Evolutionary conservation across 2,329 filamentous ascomycete species (phyloP).

Genomic region (Tolypocladium tundrense): DNA sequence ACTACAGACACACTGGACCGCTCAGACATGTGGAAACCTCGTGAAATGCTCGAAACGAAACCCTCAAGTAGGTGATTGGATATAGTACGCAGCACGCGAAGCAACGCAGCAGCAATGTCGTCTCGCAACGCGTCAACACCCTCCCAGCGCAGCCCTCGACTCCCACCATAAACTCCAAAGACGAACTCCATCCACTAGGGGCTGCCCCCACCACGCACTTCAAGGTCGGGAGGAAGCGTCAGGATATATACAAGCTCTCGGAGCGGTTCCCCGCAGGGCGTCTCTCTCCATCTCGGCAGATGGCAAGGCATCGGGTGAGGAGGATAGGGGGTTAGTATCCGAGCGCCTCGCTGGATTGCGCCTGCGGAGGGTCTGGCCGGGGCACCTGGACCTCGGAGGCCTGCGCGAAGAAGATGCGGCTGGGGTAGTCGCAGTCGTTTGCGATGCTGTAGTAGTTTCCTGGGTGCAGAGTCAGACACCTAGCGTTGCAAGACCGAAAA

Average conservation of each 20-base stretch:
- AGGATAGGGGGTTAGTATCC: not conserved
- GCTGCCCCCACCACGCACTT: not conserved
- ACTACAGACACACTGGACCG: not conserved
- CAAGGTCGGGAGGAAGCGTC: too few species aligned
- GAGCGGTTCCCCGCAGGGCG: not conserved
- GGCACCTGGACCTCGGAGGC: conserved; percentile 52
- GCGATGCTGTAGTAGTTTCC: conserved; percentile 89
- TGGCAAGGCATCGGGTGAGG: not conserved
- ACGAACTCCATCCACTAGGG: not conserved
- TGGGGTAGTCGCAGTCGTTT: conserved; percentile 63
- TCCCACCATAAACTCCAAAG: not conserved
- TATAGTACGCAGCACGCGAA: not conserved
- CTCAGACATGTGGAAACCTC: not conserved
- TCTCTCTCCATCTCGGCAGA: not conserved
- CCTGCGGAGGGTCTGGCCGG: not conserved
- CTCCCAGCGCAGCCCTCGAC: not conserved
- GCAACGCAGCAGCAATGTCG: not conserved
- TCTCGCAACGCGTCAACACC: not conserved
- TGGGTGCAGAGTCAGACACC: conserved; percentile 25
- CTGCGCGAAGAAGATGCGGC: conserved; percentile 86
- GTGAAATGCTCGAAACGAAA: not conserved
- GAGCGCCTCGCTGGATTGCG: not conserved
- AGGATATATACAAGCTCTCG: not conserved
- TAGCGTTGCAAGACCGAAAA: not conserved
- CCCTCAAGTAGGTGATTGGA: not conserved